Evolutionary conservation across 768 basidiomycete genomes (phyloP).

Genomic region (Psilocybe cubensis): DNA sequence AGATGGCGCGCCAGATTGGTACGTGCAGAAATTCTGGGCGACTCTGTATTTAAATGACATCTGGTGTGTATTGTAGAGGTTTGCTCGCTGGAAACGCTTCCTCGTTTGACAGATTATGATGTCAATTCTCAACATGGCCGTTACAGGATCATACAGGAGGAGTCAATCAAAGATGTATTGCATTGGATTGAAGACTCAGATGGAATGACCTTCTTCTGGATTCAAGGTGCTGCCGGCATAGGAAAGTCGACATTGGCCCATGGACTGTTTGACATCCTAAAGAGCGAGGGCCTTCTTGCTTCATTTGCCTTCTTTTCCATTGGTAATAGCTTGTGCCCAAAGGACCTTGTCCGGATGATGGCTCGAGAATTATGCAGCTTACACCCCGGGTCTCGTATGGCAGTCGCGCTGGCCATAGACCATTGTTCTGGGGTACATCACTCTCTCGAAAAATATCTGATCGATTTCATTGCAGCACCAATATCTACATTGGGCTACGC

Average conservation of each 20-base stretch:
- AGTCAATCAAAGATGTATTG: not conserved
- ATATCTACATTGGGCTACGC: not conserved
- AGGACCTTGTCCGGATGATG: conserved; percentile 8
- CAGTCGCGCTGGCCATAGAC: too few species aligned
- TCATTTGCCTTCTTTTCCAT: not conserved
- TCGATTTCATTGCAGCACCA: not conserved
- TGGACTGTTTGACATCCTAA: not conserved
- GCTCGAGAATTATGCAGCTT: conserved; percentile 1
- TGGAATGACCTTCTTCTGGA: conserved; percentile 2
- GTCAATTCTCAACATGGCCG: too few species aligned
- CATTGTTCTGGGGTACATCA: too few species aligned
- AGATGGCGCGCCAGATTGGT: too few species aligned
- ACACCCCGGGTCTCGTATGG: not conserved
- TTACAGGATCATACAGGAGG: too few species aligned
- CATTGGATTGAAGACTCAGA: not conserved
- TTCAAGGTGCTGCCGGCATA: conserved; percentile 12
- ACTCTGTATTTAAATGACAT: too few species aligned
- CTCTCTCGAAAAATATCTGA: too few species aligned
- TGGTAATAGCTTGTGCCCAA: not conserved
- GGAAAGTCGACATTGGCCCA: conserved; percentile 13
- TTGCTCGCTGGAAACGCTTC: too few species aligned
- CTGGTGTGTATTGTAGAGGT: too few species aligned
- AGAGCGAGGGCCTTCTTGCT: not conserved
- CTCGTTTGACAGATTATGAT: too few species aligned
- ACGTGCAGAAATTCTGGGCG: too few species aligned